phyloP scores from a whole-genome alignment of 768 basidiomycete genomes.

The Tricholoma bakamatsutake region DNA sequence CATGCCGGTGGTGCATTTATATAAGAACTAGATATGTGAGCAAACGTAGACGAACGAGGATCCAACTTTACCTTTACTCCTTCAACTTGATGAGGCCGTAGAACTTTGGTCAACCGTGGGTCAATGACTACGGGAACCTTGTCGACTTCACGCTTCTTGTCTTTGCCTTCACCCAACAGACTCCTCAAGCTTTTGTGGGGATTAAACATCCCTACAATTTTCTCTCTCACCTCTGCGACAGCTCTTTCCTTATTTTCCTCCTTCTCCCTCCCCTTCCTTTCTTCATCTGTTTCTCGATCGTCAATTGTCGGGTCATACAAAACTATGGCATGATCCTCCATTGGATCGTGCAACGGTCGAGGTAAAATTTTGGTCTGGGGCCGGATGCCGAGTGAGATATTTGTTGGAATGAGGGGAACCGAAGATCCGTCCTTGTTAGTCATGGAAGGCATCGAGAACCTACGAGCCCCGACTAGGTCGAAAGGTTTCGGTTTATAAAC shows the following conservation, averaged over 20 bases:
- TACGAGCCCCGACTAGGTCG: constrained; percentile 43
- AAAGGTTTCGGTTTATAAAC: constrained; percentile 81
- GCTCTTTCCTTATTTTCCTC: constrained; percentile 64
- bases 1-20: constrained; percentile 92
- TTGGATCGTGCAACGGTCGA: constrained; percentile 92
- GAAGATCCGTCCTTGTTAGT: constrained; percentile 61
- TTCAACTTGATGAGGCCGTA: constrained; percentile 97
- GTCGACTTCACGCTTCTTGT: constrained; percentile 54
- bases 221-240: constrained; percentile 59
- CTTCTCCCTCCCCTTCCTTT: constrained; percentile 65
- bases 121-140: constrained; percentile 98
- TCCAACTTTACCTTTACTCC: constrained; percentile 76
- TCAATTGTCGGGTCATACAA: constrained; percentile 96
- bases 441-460: constrained; percentile 86
- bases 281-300: constrained; percentile 85
- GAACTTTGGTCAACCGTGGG: constrained; percentile 76
- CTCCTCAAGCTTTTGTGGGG: constrained; percentile 89
- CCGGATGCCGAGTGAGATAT: constrained; percentile 79
- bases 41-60: not conserved
- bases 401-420: constrained; percentile 50
- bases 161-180: constrained; percentile 66
- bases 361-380: constrained; percentile 78
- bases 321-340: constrained; percentile 97
- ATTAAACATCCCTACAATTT: constrained; percentile 70
- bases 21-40: constrained; percentile 69